These are phyloP conservation scores for Geotrichum cucujoidarum DNA, from an alignment of 1,139 yeast genomes.

Conservation along the genomic window DNA sequence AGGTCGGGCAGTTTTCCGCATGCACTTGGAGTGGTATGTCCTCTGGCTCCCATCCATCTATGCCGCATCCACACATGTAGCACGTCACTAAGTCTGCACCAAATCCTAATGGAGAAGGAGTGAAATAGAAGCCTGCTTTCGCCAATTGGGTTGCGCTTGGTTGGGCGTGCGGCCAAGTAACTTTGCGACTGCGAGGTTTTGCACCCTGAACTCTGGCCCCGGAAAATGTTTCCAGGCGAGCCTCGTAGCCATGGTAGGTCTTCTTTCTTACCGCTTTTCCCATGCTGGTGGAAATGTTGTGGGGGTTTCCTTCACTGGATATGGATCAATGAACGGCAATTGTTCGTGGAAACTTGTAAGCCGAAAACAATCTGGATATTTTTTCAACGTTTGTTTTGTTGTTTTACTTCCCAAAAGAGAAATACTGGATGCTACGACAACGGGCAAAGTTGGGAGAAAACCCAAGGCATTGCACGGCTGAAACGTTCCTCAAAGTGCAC, in stretches of 20 bases:
- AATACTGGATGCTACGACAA: too few species aligned
- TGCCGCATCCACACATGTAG: conserved; percentile 48
- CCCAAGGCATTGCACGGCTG: too few species aligned
- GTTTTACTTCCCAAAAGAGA: too few species aligned
- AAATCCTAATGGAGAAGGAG: conserved; percentile 40
- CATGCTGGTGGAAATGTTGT: too few species aligned
- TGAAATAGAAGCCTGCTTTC: conserved; percentile 61
- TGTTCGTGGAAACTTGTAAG: too few species aligned
- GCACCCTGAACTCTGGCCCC: conserved; percentile 26
- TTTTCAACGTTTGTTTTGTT: too few species aligned
- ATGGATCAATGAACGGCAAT: too few species aligned
- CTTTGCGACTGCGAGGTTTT: conserved; percentile 26
- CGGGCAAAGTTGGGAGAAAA: too few species aligned
- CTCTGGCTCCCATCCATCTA: conserved; percentile 38
- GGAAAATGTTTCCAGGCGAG: conserved; percentile 29
- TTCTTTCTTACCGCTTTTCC: conserved; percentile 13
- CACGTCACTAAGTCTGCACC: conserved; percentile 55
- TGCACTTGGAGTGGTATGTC: conserved; percentile 45
- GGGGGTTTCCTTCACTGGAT: too few species aligned
- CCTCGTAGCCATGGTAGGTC: conserved; percentile 23
- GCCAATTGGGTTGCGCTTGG: conserved; percentile 44
- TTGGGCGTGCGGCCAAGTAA: conserved; percentile 33
- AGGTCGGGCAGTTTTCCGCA: conserved; percentile 43
- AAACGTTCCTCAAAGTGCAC: too few species aligned
- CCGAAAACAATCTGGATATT: too few species aligned